Base-by-base conservation (phyloP, 2,329 filamentous ascomycete genomes). In the Aspergillus carbonarius region DNA sequence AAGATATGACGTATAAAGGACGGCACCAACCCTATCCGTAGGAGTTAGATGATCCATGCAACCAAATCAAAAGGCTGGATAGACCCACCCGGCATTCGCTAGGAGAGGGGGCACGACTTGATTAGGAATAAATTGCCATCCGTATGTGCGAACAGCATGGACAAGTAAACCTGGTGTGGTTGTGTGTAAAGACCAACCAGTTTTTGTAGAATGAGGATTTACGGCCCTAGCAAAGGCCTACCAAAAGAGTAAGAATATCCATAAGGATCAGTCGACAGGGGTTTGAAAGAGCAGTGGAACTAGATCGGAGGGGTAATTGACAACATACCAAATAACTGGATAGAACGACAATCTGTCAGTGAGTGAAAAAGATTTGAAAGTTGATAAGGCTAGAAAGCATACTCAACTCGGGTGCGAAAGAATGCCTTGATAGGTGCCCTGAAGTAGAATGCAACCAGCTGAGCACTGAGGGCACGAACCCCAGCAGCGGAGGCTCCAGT, bases 351-450 rank as follows among this genome's bases (percentile, higher is more conserved):
- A 9, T 6, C 15, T 42, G 25, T 54, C 10, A 54, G 40, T 34
- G n/a, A 18, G 17, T 37, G 40, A 40, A 42, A 17, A 23, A n/a
- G 10, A 44, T 57, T 15, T 32, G 9, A 40, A 53, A 53, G 40
- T 27, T 13, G 15, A 5, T 42, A 12, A 13, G 54, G 8, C n/a
- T 20, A 17, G 51, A 42, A 55, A 60, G 82, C 82, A 72, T 92
- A 96, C 79, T 97, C 93, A 63, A 97, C 92, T 59, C 93, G 82
- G 1, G 91, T 93, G 61, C 91, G 86, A 77, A 97, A 96, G 73
- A 97, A 97, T 15, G 92, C 90, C 76, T 96, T 96, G 54, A 92
- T 90, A 0, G 93, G 93, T 0, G 92, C 91, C 57, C 92, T 84
- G 72, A 96, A 97, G 78, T 96, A 97, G 68, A 96, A 96, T 23